Evolutionary conservation across 257 asterid genomes (phyloP), one percentile per base, ranked within the genome.

Genomic region (Solanum rostratum): DNA sequence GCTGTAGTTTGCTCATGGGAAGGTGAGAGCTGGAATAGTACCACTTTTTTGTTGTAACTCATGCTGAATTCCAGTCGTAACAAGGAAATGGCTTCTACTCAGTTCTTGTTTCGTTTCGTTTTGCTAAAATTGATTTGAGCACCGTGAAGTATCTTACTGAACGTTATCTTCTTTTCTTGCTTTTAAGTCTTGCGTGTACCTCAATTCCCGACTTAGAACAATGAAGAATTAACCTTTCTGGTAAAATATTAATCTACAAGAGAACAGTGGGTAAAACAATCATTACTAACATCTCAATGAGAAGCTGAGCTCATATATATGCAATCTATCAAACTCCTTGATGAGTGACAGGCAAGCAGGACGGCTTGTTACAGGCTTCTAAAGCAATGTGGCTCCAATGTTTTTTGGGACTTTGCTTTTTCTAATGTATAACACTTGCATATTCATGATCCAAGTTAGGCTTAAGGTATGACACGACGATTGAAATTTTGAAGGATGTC

Each of bases 1-100:
- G 84, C 20, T 82, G 74, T 55, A 78, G 80, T 83, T 19, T 69
- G 69, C 39, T 30, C 4, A 37, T 45, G 71, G n/a, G 41, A 33
- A 33, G 37, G 37, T 86, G 37, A 83, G 59, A 69, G 80, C 41
- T 65, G 29, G 86, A 71, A 84, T 27, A 81, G 84, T 74, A 69
- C 49, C 49, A 68, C 83, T 46, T 63, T 2, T 68, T n/a, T 84
- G 86, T 83, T 85, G 87, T 76, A 84, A 76, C 43, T 49, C 45
- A 10, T 76, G 62, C 82, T 49, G 82, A 74, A 74, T 74, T 46
- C 60, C 81, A 45, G 22, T 46, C 81, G 46, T 46, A 7, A 74
- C 13, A 46, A 74, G 60, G 81, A 46, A 24, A 74, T 74, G 81
- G n/a, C 57, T 45, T 73, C 41, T 22, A 39, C 39, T 33, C 39